A percentile compares a stretch with the other conserved stretches of the same genome.
Conservation (phyloP, 768 basidiomycete genomes). For the Lactarius hengduanensis region DNA sequence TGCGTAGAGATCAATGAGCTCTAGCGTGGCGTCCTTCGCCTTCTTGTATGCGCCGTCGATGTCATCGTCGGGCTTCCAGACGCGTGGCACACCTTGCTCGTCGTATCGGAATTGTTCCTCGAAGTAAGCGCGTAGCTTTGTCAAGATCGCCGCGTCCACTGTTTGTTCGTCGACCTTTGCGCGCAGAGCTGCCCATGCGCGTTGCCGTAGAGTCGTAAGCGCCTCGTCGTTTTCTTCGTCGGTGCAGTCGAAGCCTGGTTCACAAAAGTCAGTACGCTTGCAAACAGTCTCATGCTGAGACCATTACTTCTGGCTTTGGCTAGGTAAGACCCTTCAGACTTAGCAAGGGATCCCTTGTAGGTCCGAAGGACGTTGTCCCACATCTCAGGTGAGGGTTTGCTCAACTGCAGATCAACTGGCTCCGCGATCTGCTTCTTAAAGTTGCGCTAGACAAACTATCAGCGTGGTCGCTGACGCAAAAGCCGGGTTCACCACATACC, state of each 20-base stretch:
- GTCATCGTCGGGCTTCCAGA: conserved; percentile 98
- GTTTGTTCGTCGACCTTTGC: conserved; percentile 92
- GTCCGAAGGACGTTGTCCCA: conserved; percentile 83
- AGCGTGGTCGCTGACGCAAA: not conserved
- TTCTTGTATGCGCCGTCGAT: conserved; percentile 91
- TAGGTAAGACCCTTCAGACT: conserved; percentile 76
- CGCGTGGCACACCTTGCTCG: conserved; percentile 87
- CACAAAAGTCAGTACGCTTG: conserved; percentile 1
- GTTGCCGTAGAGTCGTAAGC: conserved; percentile 64
- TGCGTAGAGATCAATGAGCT: conserved; percentile 84
- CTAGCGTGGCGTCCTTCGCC: conserved; percentile 91
- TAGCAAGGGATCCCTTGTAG: conserved; percentile 69
- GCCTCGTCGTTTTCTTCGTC: conserved; percentile 80
- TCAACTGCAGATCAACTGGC: conserved; percentile 82
- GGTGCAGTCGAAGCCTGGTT: conserved; percentile 90
- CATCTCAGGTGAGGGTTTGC: conserved; percentile 76
- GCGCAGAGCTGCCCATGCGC: conserved; percentile 83
- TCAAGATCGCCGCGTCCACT: conserved; percentile 78
- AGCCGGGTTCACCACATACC: conserved; percentile 45
- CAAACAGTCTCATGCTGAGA: not conserved
- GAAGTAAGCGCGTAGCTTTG: conserved; percentile 82
- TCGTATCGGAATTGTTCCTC: conserved; percentile 98
- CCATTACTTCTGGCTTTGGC: conserved; percentile 84
- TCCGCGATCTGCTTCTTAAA: conserved; percentile 92
- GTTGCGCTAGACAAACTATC: conserved; percentile 55